A percentile compares a stretch with the other conserved stretches of the same genome.
These are phyloP conservation scores for Plantago rigida DNA, from an alignment of 305 asterid genomes.

Conservation along the genomic window DNA sequence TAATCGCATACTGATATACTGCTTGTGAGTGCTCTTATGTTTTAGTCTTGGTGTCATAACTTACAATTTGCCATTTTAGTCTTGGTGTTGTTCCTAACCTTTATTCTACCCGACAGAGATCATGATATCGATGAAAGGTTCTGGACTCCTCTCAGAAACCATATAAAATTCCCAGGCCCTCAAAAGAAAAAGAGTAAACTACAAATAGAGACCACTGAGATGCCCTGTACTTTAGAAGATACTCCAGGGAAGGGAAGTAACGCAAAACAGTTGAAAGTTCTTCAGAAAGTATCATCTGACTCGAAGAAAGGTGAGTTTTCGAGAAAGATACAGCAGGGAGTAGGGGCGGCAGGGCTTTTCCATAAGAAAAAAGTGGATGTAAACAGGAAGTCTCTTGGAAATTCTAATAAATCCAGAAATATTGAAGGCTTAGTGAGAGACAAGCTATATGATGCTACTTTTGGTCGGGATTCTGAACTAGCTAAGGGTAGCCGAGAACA, in stretches of 20 bases:
- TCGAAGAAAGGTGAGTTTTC: constrained; percentile 30
- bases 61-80: background rate
- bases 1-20: constrained; percentile 64
- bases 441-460: constrained; percentile 31
- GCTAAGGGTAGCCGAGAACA: constrained; percentile 24
- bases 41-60: constrained; percentile 10
- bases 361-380: constrained; percentile 36
- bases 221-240: constrained; percentile 21
- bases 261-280: constrained; percentile 29
- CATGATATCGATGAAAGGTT: constrained; percentile 49
- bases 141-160: constrained; percentile 61
- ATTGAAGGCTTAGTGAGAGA: constrained; percentile 39
- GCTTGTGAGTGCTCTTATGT: constrained; percentile 50
- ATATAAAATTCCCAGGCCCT: constrained; percentile 59
- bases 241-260: constrained; percentile 29
- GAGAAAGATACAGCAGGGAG: constrained; percentile 35
- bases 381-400: constrained; percentile 30
- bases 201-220: constrained; percentile 28
- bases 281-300: constrained; percentile 34
- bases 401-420: constrained; percentile 25
- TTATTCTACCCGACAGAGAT: constrained; percentile 38
- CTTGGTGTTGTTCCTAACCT: constrained; percentile 8
- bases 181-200: constrained; percentile 28
- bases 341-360: constrained; percentile 24
- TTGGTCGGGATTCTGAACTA: constrained; percentile 30